Percentiles rank a stretch among this genome's conserved stretches.
phyloP scores from a whole-genome alignment of 106 monocot species.

The Apostasia shenzhenica region DNA sequence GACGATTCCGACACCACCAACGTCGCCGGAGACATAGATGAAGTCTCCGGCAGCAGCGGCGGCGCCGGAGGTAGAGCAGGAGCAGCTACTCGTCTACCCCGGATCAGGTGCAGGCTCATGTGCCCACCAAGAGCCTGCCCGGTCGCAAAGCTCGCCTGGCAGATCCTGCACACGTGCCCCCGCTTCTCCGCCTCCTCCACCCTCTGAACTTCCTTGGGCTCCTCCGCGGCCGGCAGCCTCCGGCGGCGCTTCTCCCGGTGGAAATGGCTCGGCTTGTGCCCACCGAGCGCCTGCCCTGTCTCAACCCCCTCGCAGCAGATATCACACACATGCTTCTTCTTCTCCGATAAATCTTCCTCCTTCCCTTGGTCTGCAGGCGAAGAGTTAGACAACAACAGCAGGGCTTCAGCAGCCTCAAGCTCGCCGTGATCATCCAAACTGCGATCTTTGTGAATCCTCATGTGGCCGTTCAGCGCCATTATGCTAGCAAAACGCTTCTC shows the following conservation, averaged over 20 bases:
- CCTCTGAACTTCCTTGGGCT: no score
- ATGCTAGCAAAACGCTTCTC: no score
- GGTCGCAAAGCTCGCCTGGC: not conserved
- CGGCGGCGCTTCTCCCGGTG: not conserved
- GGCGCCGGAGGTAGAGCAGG: not conserved
- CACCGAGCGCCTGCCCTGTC: constrained; percentile 20
- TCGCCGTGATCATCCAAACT: no score
- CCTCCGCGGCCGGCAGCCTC: not conserved
- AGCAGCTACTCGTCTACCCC: not conserved
- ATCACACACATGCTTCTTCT: constrained; percentile 4
- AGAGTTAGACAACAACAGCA: no score
- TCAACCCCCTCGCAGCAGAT: not conserved
- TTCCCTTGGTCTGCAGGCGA: no score
- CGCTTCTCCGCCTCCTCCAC: not conserved
- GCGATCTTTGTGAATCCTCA: no score
- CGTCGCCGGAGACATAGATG: no score
- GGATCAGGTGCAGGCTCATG: constrained; percentile 8
- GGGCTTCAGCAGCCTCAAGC: no score
- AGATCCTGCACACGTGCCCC: constrained; percentile 10
- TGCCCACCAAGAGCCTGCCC: constrained; percentile 24
- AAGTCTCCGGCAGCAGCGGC: not conserved
- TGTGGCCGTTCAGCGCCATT: no score
- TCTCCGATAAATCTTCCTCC: no score
- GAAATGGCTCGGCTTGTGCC: constrained; percentile 15
- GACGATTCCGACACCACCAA: no score